Evolutionary conservation across 805 yeast species (phyloP), one percentile per base, ranked within the genome.

Genomic region (Barnettozyma californica): DNA sequence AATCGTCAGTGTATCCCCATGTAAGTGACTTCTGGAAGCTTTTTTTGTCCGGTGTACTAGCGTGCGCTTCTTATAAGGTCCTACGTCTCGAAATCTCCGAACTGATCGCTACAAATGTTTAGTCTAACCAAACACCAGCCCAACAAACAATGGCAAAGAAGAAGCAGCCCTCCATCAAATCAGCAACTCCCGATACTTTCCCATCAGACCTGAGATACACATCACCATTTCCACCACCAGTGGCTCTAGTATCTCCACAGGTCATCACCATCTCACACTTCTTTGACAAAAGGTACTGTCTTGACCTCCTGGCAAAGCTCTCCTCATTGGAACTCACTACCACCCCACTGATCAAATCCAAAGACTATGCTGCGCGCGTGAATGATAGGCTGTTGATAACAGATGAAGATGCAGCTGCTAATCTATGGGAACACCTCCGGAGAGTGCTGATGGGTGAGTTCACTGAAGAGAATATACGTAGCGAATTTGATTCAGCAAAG

Each of bases 341-440:
- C 0, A 78, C 81, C 0, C 81, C 78, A 2, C 49, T 71, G 46
- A 60, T 70, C 9, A 76, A 76, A 49, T 70, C 76, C 31, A 76
- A 68, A 52, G 73, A 70, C 10, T 81, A 78, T 53, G 86, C 86
- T 2, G 77, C 78, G 0, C 63, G 87, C 35, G 71, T 70, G 39
- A 81, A 81, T 53, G 86, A 80, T 54, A 60, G 87, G 21, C 65
- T 69, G 2, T 59, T 70, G 6, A 50, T 74, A 6, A 61, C 62
- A 4, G 81, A 80, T 57, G 47, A 57, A 9, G 50, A 52, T 0
- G 59, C 66, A 0, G 68, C 83, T 0, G 57, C 58, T 5, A 55
- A 60, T 6, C 57, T 80, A 29, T 79, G 81, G 81, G 45, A 54
- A 9, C 73, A 72, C 51, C 62, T 81, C 20, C 51, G 51, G 14